phyloP scores from a whole-genome alignment of 768 basidiomycete species.

The Vishniacozyma victoriae region DNA sequence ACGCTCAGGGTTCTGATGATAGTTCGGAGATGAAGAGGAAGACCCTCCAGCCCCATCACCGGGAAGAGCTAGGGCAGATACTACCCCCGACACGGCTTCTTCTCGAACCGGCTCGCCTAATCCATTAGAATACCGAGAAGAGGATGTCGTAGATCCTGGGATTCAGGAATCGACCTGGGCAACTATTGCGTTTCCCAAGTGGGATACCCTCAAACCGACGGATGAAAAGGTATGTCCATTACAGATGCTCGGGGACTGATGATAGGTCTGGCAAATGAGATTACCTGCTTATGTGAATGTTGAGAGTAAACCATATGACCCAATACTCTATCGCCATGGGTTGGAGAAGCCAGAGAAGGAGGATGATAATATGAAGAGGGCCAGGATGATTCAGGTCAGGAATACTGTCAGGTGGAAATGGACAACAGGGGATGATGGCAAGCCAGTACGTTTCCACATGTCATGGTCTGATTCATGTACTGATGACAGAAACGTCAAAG shows the following conservation, averaged over 20 bases:
- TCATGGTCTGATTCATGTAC: neutral
- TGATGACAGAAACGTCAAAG: constrained; percentile 67
- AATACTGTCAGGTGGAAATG: constrained; percentile 96
- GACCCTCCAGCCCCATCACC: constrained; percentile 5
- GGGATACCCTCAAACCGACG: constrained; percentile 71
- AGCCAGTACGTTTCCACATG: constrained; percentile 59
- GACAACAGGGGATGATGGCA: constrained; percentile 67
- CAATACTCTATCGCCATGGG: constrained; percentile 55
- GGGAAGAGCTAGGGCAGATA: constrained; percentile 2
- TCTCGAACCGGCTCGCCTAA: constrained; percentile 11
- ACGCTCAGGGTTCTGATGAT: neutral
- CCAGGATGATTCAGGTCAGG: constrained; percentile 79
- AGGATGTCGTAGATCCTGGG: constrained; percentile 21
- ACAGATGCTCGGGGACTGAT: neutral
- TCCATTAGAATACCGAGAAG: constrained; percentile 48
- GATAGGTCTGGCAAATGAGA: constrained; percentile 83
- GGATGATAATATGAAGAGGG: constrained; percentile 60
- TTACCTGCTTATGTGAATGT: constrained; percentile 91
- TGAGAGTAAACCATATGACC: constrained; percentile 68
- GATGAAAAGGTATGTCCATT: constrained; percentile 63
- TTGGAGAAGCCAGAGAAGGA: constrained; percentile 45
- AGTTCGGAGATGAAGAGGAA: constrained; percentile 34
- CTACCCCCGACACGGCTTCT: neutral
- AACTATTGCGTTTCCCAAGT: constrained; percentile 77
- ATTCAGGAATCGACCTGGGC: constrained; percentile 27